A percentile compares a stretch with the other conserved stretches of the same genome.
Evolutionary conservation across 1,139 yeast species (phyloP).

Genomic region (Nakaseomyces glabratus): DNA sequence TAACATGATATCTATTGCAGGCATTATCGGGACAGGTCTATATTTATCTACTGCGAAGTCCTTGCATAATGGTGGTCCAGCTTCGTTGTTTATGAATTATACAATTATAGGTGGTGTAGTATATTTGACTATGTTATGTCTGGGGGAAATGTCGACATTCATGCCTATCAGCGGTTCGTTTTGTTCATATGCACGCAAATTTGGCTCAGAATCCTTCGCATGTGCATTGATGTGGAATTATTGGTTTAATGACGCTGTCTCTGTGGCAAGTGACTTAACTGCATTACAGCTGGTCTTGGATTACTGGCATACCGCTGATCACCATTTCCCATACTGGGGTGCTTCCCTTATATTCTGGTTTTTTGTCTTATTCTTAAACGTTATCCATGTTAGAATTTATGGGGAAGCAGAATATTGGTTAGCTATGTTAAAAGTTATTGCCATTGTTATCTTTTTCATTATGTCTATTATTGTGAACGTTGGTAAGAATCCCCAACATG

Average conservation of each 20-base stretch:
- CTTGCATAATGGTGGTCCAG: conserved; percentile 55
- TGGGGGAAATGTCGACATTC: conserved; percentile 59
- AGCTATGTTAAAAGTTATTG: conserved; percentile 50
- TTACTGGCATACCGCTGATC: conserved; percentile 43
- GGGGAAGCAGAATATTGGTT: conserved; percentile 65
- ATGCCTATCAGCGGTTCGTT: conserved; percentile 61
- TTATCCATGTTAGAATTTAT: conserved; percentile 46
- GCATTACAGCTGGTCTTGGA: conserved; percentile 50
- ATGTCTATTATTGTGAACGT: conserved; percentile 41
- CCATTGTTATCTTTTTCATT: conserved; percentile 47
- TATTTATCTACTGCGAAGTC: conserved; percentile 56
- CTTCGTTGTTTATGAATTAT: conserved; percentile 50
- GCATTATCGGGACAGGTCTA: conserved; percentile 59
- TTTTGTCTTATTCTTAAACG: conserved; percentile 42
- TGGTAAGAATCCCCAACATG: conserved; percentile 36
- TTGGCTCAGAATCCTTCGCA: conserved; percentile 54
- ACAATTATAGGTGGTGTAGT: conserved; percentile 51
- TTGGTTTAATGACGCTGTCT: conserved; percentile 57
- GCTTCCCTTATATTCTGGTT: conserved; percentile 53
- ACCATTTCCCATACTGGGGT: conserved; percentile 46
- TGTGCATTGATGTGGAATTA: conserved; percentile 55
- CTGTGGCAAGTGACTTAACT: conserved; percentile 53
- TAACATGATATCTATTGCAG: conserved; percentile 58
- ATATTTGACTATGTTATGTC: conserved; percentile 47
- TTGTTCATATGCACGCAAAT: conserved; percentile 49